Evolutionary conservation across 2,329 filamentous ascomycete genomes (phyloP), one percentile per base, ranked within the genome.

Genomic region (Fusarium neocosmosporiellum): DNA sequence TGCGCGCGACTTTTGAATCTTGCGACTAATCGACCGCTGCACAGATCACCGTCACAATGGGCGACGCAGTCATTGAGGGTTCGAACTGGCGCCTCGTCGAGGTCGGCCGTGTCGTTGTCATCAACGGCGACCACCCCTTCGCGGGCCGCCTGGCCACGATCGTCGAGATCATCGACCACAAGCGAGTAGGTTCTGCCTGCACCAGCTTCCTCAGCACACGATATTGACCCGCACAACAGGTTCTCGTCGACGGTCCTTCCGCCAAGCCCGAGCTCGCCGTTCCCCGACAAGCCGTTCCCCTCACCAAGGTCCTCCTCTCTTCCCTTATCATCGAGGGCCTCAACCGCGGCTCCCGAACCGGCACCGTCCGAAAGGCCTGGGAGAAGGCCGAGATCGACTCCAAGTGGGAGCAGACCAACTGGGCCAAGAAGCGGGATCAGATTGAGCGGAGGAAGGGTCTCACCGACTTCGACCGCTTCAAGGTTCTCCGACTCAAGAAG

Each of bases 141-240:
- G 88, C 89, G 80, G 95, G 95, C 88, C 94, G 94, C 85, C 91
- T 98, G 81, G 97, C 95, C 82, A 89, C 92, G 82, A 96, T 99
- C 83, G 95, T 98, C 87, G 96, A 99, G 92, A 98, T 99, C 87
- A 96, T 99, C 88, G 96, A 99, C 89, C 96, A 99, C 93, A 98
- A 98, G 92, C 95, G 96, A 88, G 96, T 99, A 97, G 85, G 96
- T 94, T 83, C 59, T 66, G 57, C 57, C 57, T 59, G 66, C 61
- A 59, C 60, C 59, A 58, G 57, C 61, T 68, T 63, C 39, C 54
- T 41, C 50, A 55, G 60, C 53, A 55, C 39, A 63, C 67, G 63
- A 69, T 76, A 77, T 79, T 80, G 75, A 80, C 75, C 53, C 69
- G 65, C 76, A 53, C 65, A 68, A 68, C 74, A 99, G 96, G 94